These are phyloP conservation scores for Hypsizygus marmoreus DNA, from an alignment of 768 basidiomycete species.

Conservation along the genomic window DNA sequence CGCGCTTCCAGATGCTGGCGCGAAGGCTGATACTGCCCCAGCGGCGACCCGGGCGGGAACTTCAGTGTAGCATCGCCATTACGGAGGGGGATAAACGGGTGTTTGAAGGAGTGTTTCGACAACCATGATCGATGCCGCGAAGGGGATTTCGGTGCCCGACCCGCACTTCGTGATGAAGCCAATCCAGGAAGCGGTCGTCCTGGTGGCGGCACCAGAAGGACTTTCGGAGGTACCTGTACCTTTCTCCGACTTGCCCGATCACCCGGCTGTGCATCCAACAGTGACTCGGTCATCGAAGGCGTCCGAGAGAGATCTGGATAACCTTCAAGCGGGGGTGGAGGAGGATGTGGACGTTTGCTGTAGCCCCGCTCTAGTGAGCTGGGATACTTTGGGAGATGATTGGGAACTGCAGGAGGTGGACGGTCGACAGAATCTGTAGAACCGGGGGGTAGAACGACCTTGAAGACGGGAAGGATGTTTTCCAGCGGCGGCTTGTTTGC, in stretches of 20 bases:
- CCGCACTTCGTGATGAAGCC: constrained; percentile 23
- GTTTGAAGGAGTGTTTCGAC: constrained; percentile 31
- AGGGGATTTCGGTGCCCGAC: constrained; percentile 31
- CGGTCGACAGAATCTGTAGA: constrained; percentile 27
- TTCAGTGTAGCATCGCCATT: constrained; percentile 26
- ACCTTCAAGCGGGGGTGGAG: constrained; percentile 21
- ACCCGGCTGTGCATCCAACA: constrained; percentile 5
- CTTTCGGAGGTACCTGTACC: constrained; percentile 23
- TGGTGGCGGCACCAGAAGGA: constrained; percentile 21
- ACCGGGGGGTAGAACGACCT: constrained; percentile 20
- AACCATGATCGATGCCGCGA: constrained; percentile 31
- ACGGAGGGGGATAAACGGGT: constrained; percentile 41
- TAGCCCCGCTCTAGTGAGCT: constrained; percentile 36
- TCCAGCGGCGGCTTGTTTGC: constrained; percentile 15
- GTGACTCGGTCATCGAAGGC: constrained; percentile 13
- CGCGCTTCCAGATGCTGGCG: constrained; percentile 23
- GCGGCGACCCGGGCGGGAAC: constrained; percentile 23
- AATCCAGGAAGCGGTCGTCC: constrained; percentile 25
- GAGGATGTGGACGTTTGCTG: constrained; percentile 20
- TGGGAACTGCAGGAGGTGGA: constrained; percentile 29
- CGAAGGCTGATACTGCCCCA: constrained; percentile 21
- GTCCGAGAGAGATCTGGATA: constrained; percentile 13
- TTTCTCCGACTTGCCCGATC: constrained; percentile 11
- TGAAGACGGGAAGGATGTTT: constrained; percentile 17
- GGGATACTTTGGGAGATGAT: constrained; percentile 34